Percentiles rank a stretch among this genome's conserved stretches.
These are phyloP conservation scores for Inga oerstediana DNA, from an alignment of 306 rosid genomes.

Conservation along the genomic window DNA sequence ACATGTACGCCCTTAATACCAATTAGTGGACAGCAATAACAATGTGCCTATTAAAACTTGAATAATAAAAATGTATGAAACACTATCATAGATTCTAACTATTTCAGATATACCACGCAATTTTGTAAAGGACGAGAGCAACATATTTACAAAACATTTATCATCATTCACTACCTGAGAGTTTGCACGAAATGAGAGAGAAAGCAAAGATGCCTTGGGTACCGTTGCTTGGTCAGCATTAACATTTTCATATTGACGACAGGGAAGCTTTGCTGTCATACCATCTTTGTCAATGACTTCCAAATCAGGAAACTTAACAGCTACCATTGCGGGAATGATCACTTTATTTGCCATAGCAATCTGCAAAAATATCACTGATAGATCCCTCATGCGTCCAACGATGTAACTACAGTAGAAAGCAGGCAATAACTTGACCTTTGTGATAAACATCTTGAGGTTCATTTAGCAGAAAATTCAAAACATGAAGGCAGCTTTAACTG, in stretches of 20 bases:
- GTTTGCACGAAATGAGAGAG: slow-evolving; percentile 86
- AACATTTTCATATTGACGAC: slow-evolving; percentile 38
- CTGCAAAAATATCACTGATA: slow-evolving; percentile 44
- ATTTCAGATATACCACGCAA: background rate
- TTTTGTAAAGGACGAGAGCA: slow-evolving; percentile 8
- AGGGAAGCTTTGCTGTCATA: slow-evolving; percentile 69
- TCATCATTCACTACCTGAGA: slow-evolving; percentile 57
- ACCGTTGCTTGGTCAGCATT: slow-evolving; percentile 41
- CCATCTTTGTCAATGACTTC: slow-evolving; percentile 64
- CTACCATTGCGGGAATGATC: slow-evolving; percentile 67
- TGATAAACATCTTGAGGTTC: slow-evolving; percentile 8
- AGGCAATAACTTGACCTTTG: background rate
- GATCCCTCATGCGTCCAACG: slow-evolving; percentile 22
- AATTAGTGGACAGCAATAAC: slow-evolving; percentile 12
- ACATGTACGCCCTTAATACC: slow-evolving; percentile 6
- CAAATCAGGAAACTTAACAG: slow-evolving; percentile 78
- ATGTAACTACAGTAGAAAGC: slow-evolving; percentile 22
- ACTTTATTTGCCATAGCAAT: slow-evolving; percentile 70
- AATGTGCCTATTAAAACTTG: background rate
- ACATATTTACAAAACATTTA: slow-evolving; percentile 23
- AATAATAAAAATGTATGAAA: slow-evolving; percentile 19
- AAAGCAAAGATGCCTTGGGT: slow-evolving; percentile 68
- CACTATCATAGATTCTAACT: background rate
- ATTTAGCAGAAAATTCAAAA: slow-evolving; percentile 23
- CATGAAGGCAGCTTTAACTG: slow-evolving; percentile 7